Evolutionary conservation across 2,329 filamentous ascomycete species (phyloP).

Genomic region (Trichoderma sp.): DNA sequence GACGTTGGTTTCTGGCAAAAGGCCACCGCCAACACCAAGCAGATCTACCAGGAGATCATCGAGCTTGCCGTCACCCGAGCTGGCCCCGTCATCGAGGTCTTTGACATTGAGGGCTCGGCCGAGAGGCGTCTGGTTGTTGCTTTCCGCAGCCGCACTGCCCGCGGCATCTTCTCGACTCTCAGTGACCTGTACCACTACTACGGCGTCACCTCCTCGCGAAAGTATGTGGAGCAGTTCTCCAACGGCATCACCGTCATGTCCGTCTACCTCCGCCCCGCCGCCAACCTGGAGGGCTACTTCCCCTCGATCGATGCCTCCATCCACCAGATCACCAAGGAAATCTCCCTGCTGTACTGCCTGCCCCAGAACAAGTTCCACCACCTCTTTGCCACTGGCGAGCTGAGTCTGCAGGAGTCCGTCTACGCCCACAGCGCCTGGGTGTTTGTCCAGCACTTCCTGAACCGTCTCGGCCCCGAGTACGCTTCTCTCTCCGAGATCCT

Average conservation of each 20-base stretch:
- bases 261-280: constrained; percentile 81
- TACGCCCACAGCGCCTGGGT: constrained; percentile 98
- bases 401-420: constrained; percentile 94
- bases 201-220: constrained; percentile 90
- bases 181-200: constrained; percentile 99
- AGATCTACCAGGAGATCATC: constrained; percentile 94
- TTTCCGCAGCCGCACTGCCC: constrained; percentile 89
- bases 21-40: constrained; percentile 92
- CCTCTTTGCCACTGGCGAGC: constrained; percentile 80
- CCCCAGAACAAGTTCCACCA: constrained; percentile 95
- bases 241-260: constrained; percentile 98
- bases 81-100: constrained; percentile 96
- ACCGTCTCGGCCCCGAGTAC: constrained; percentile 91
- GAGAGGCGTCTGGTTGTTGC: constrained; percentile 95
- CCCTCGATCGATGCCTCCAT: constrained; percentile 93
- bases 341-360: constrained; percentile 95
- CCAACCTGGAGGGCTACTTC: constrained; percentile 58
- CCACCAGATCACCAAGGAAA: constrained; percentile 98
- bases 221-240: constrained; percentile 98
- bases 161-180: constrained; percentile 91
- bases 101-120: constrained; percentile 86
- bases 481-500: constrained; percentile 81
- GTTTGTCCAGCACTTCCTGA: constrained; percentile 97
- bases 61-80: constrained; percentile 80
- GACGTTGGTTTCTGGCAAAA: constrained; percentile 95